Percentiles rank a stretch among this genome's conserved stretches.
Evolutionary conservation across 2,329 filamentous ascomycete species (phyloP).

Genomic region (Acephala macrosclerotiorum): DNA sequence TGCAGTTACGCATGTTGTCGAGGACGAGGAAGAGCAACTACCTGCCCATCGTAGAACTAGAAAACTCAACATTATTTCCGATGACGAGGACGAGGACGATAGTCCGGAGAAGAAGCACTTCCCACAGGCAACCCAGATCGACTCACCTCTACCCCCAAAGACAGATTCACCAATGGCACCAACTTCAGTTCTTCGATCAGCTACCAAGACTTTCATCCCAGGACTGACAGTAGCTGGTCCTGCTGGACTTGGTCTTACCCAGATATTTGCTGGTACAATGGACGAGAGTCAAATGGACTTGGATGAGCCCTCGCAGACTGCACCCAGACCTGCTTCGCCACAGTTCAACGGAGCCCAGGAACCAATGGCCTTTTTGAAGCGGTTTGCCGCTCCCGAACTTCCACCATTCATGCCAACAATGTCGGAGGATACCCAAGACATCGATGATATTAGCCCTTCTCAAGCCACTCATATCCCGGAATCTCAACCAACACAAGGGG

Average conservation of each 20-base stretch:
- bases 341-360: constrained; percentile 44
- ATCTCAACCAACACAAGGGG: constrained; percentile 49
- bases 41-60: constrained; percentile 32
- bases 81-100: constrained; percentile 54
- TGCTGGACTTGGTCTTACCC: constrained; percentile 78
- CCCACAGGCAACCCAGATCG: constrained; percentile 24
- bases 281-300: constrained; percentile 61
- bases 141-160: constrained; percentile 45
- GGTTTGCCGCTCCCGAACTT: constrained; percentile 57
- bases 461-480: constrained; percentile 44
- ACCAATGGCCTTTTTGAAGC: constrained; percentile 57
- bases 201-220: constrained; percentile 74
- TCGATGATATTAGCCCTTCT: constrained; percentile 57
- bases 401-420: constrained; percentile 54
- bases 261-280: constrained; percentile 92
- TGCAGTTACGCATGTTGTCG: constrained; percentile 33
- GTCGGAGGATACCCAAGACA: constrained; percentile 50
- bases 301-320: constrained; percentile 37
- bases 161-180: constrained; percentile 58
- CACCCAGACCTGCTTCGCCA: constrained; percentile 34
- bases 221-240: constrained; percentile 67
- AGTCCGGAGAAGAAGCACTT: background rate
- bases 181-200: constrained; percentile 71
- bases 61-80: constrained; percentile 46
- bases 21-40: constrained; percentile 40